phyloP scores from a whole-genome alignment of 306 rosid genomes.

The Prinsepia uniflora region DNA sequence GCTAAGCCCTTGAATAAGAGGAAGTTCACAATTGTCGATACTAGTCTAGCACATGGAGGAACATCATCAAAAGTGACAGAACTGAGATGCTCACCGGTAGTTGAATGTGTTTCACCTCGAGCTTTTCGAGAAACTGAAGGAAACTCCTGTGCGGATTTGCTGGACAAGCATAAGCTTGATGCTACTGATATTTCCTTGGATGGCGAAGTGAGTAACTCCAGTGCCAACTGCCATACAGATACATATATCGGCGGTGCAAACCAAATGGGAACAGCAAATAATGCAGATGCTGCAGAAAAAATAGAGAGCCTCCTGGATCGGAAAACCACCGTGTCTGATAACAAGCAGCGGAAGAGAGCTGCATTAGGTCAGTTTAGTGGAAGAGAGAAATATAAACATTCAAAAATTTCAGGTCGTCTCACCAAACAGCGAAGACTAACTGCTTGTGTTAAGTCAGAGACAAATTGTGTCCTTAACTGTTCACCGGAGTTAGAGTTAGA shows the following conservation, averaged over 20 bases:
- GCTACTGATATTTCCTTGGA: constrained; percentile 19
- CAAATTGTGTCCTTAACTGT: constrained; percentile 31
- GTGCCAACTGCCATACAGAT: constrained; percentile 23
- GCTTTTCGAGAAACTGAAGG: constrained; percentile 33
- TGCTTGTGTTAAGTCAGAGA: constrained; percentile 53
- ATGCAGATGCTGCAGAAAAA: constrained; percentile 32
- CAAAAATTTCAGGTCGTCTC: constrained; percentile 43
- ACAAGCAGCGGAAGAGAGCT: constrained; percentile 35
- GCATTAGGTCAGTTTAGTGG: constrained; percentile 37
- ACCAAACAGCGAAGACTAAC: constrained; percentile 55
- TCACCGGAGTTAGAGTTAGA: constrained; percentile 36
- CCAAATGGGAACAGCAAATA: constrained; percentile 24
- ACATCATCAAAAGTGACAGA: constrained; percentile 42
- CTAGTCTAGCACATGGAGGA: constrained; percentile 46
- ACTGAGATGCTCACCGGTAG: constrained; percentile 40
- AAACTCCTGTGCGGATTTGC: constrained; percentile 19
- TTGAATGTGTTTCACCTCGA: constrained; percentile 27
- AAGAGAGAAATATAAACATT: constrained; percentile 43
- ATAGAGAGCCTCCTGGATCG: constrained; percentile 29
- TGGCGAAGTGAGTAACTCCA: constrained; percentile 30
- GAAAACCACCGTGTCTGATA: constrained; percentile 21
- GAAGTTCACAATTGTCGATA: constrained; percentile 51
- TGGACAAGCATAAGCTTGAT: constrained; percentile 20
- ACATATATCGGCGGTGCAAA: constrained; percentile 14
- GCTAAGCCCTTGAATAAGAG: constrained; percentile 28